Percentiles rank a stretch among this genome's conserved stretches.
phyloP scores from a whole-genome alignment of 352 stramenopile species.

The Phytophthora megakarya region DNA sequence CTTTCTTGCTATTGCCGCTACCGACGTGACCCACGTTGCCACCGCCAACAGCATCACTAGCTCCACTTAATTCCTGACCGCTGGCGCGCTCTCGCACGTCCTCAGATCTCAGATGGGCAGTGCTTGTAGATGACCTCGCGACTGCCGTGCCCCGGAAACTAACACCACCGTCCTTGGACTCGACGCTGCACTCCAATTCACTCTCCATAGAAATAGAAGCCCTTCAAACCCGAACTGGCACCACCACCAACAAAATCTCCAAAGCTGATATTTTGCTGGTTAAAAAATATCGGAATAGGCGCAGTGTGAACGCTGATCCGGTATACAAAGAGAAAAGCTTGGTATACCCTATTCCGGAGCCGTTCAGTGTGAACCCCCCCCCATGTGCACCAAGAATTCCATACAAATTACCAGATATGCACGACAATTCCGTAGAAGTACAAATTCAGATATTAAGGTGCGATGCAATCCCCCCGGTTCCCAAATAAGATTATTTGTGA shows the following conservation, averaged over 20 bases:
- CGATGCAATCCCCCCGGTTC: too few species aligned
- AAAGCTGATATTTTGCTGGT: constrained; percentile 6
- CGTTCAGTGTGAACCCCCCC: too few species aligned
- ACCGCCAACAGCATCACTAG: too few species aligned
- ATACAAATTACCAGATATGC: too few species aligned
- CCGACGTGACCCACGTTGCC: too few species aligned
- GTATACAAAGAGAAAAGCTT: constrained; percentile 1
- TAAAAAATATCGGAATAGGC: constrained; percentile 6
- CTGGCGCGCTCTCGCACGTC: not conserved
- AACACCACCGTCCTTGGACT: not conserved
- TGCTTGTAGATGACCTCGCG: not conserved
- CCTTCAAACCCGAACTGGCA: not conserved
- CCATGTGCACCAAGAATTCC: too few species aligned
- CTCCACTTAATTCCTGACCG: too few species aligned
- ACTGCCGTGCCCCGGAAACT: not conserved
- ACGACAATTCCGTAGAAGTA: too few species aligned
- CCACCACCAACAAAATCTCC: constrained; percentile 1
- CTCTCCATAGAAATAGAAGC: not conserved
- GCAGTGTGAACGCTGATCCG: not conserved
- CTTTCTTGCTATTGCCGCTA: not conserved
- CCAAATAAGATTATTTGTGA: too few species aligned
- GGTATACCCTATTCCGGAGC: not conserved
- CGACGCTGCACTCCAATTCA: not conserved
- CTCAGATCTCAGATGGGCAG: not conserved
- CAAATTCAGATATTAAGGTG: too few species aligned